Percentiles rank a stretch among this genome's conserved stretches.
Evolutionary conservation across 164 flowering plant species (phyloP).

Genomic region (Amborella trichopoda): DNA sequence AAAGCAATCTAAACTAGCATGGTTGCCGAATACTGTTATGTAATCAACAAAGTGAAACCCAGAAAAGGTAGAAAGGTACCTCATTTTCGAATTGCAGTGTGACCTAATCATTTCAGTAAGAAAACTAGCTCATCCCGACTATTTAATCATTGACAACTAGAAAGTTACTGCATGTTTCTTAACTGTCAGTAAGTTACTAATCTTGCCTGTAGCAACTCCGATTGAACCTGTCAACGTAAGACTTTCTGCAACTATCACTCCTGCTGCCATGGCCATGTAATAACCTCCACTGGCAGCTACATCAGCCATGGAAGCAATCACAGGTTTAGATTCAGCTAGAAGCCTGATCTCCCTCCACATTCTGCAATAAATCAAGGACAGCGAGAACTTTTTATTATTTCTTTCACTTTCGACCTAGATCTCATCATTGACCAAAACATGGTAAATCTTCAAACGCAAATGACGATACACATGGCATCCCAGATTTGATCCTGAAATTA

Average conservation of each 20-base stretch:
- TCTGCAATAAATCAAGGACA: conserved; percentile 40
- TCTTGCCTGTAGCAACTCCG: conserved; percentile 89
- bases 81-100: no score
- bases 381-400: no score
- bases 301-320: conserved; percentile 94
- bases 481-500: background rate
- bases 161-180: no score
- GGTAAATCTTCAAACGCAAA: background rate
- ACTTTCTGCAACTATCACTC: conserved; percentile 68
- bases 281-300: conserved; percentile 99
- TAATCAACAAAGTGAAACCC: no score
- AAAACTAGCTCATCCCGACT: no score
- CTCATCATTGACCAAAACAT: no score
- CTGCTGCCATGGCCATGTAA: conserved; percentile 97
- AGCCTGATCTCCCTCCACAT: conserved; percentile 98
- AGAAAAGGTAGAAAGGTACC: no score
- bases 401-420: no score
- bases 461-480: background rate
- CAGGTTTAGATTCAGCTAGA: conserved; percentile 73
- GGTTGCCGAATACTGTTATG: no score
- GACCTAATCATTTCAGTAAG: no score
- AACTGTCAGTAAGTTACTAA: background rate
- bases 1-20: no score
- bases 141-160: no score
- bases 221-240: conserved; percentile 92